Base-by-base conservation (phyloP, 2,329 filamentous ascomycete genomes). In the Arachnopeziza araneosa region DNA sequence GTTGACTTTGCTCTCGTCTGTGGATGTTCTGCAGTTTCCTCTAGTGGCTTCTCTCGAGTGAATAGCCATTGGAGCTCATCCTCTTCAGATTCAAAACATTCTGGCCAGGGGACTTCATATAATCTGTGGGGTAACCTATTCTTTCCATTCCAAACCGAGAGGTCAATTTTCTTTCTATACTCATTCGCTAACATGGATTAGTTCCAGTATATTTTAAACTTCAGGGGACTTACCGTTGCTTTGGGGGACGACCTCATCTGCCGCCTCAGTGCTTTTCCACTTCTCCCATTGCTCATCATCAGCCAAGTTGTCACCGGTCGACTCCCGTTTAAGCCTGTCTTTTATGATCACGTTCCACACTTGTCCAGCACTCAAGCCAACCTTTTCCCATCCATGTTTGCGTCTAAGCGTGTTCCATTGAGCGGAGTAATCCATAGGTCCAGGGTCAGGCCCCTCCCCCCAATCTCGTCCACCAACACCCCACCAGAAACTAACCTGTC, bases 401-500 rank as follows among this genome's bases (percentile, higher is more conserved):
- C 30, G 36, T 54, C 68, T 64, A 50, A 69, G 57, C 10, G 50
- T 50, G 1, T 58, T 44, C 68, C 68, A 70, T 3, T 60, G 51
- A 2, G 24, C 19, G 10, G 52, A 36, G 23, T 48, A 52, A 53
- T 63, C 36, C 36, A 44, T 44, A 44, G 12, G 36, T 19, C 17
- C n/a, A 10, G 50, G 5, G 3, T 54, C 50, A 14, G 32, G 21
- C 8, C 54, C 52, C 26, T 44, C 54, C 48, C 60, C 56, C 53
- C 60, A 65, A 26, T 65, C 58, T 17, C 67, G 59, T 21, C 69
- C 69, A 8, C 52, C 52, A 10, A 56, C 32, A 4, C 70, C 70
- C 57, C 59, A 68, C 70, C 69, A 72, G 23, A 71, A 71, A 44
- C 63, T 56, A 10, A 70, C 48, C 36, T 69, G 68, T 7, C 62